Evolutionary conservation across 2,329 filamentous ascomycete species (phyloP).

Genomic region (Rhynchosporium agropyri): DNA sequence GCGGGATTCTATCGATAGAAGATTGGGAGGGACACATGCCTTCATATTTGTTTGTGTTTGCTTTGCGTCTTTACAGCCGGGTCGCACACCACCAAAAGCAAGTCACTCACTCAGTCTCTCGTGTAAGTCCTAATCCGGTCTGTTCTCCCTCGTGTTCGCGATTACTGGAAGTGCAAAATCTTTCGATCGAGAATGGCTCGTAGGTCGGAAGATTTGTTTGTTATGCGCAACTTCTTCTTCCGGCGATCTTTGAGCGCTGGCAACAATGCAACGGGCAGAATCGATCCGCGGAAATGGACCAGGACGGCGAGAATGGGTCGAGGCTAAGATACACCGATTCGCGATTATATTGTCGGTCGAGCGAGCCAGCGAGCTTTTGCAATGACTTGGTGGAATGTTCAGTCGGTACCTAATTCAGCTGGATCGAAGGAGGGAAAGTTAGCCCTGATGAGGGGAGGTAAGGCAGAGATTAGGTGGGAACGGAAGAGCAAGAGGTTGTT

Average conservation of each 20-base stretch:
- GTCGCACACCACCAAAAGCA: constrained; percentile 29
- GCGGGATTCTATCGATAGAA: constrained; percentile 7
- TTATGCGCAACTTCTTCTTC: constrained; percentile 25
- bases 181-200: constrained; percentile 13
- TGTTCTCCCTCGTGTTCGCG: constrained; percentile 19
- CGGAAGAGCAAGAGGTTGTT: neutral
- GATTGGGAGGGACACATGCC: constrained; percentile 25
- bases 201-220: constrained; percentile 26
- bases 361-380: neutral
- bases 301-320: neutral
- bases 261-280: neutral
- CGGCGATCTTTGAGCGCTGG: constrained; percentile 15
- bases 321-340: constrained; percentile 3
- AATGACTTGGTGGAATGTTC: neutral
- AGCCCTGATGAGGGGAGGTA: neutral
- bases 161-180: constrained; percentile 3
- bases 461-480: neutral
- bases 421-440: constrained; percentile 2
- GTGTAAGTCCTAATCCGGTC: constrained; percentile 13
- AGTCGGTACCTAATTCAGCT: neutral
- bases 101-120: constrained; percentile 5
- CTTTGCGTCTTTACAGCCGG: constrained; percentile 28
- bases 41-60: constrained; percentile 37
- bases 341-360: neutral
- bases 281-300: neutral